These are phyloP conservation scores for Colletotrichum paranaense DNA, from an alignment of 2,329 filamentous ascomycete species.

Conservation along the genomic window DNA sequence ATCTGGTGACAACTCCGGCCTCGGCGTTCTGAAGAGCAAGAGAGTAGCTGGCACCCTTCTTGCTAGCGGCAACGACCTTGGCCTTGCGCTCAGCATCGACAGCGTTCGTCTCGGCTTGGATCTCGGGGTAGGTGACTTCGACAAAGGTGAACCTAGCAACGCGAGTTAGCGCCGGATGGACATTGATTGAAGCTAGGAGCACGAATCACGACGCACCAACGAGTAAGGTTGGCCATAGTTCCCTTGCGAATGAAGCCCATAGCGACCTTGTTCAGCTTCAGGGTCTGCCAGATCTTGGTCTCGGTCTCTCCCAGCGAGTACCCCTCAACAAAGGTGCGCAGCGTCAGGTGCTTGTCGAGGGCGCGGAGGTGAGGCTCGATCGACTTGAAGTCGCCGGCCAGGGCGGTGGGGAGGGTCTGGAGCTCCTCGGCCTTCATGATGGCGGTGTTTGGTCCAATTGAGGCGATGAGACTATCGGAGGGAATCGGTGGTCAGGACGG, in stretches of 20 bases:
- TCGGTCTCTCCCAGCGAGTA: slow-evolving; percentile 83
- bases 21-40: slow-evolving; percentile 87
- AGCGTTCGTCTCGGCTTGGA: slow-evolving; percentile 75
- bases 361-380: slow-evolving; percentile 80
- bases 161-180: background rate
- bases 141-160: slow-evolving; percentile 77
- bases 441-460: slow-evolving; percentile 34
- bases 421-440: slow-evolving; percentile 70
- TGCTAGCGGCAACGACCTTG: slow-evolving; percentile 76
- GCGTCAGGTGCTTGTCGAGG: slow-evolving; percentile 87
- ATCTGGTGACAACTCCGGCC: slow-evolving; percentile 90
- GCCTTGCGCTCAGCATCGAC: slow-evolving; percentile 76
- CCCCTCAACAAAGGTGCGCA: slow-evolving; percentile 87
- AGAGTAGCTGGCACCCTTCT: slow-evolving; percentile 88
- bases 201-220: slow-evolving; percentile 66
- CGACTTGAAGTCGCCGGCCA: slow-evolving; percentile 81
- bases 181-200: background rate
- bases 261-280: slow-evolving; percentile 87
- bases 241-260: slow-evolving; percentile 84
- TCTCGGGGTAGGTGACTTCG: slow-evolving; percentile 83
- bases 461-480: slow-evolving; percentile 14
- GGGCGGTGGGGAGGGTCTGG: slow-evolving; percentile 59
- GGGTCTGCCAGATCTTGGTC: slow-evolving; percentile 83
- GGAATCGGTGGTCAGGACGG: slow-evolving; percentile 8
- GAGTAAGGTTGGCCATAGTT: slow-evolving; percentile 78